Conservation (phyloP, 2,329 filamentous ascomycete genomes). For the Botryotinia convoluta region DNA sequence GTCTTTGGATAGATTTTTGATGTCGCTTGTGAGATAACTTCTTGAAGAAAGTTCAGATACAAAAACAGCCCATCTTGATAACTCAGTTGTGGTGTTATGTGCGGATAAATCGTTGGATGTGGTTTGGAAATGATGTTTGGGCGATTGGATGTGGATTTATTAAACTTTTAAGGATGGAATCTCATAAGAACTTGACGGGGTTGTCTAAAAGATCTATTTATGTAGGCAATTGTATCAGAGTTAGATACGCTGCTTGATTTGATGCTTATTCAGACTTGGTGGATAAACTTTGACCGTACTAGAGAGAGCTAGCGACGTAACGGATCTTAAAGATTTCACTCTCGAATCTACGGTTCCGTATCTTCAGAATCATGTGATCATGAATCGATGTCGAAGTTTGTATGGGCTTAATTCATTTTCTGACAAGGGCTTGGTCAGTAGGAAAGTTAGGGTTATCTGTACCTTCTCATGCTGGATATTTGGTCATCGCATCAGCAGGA, state of each 20-base stretch:
- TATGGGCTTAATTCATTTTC: background rate
- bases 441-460: background rate
- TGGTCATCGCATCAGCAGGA: background rate
- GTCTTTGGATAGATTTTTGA: background rate
- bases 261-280: background rate
- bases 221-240: accelerated
- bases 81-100: accelerated
- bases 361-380: background rate
- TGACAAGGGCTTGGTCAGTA: background rate
- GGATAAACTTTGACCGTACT: background rate
- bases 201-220: background rate
- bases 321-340: background rate
- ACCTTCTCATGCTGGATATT: background rate
- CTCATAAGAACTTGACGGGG: background rate
- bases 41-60: background rate
- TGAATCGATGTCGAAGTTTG: accelerated
- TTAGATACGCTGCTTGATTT: background rate
- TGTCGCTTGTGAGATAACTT: background rate
- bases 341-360: background rate
- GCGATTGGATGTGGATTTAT: background rate
- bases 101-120: background rate
- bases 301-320: background rate
- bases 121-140: background rate
- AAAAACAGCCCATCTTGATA: background rate
- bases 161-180: too few relatives aligned